These are phyloP conservation scores for Lactifluus subvellereus DNA, from an alignment of 768 basidiomycete genomes.

Conservation along the genomic window DNA sequence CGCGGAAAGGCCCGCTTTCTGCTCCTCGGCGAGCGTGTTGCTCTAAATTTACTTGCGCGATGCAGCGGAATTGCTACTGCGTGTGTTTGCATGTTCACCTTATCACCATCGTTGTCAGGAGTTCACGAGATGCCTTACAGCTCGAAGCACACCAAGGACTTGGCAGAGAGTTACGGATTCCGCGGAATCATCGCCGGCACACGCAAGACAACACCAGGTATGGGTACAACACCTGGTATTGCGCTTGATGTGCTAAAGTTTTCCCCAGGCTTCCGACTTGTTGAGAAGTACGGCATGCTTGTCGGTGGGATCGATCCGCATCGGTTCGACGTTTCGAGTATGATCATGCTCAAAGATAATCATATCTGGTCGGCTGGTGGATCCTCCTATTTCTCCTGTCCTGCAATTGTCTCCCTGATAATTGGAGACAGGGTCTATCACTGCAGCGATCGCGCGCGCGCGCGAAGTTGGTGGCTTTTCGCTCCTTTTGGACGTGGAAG, in stretches of 20 bases:
- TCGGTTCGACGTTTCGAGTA: slow-evolving; percentile 92
- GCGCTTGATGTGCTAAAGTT: neutral
- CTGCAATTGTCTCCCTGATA: neutral
- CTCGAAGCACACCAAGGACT: slow-evolving; percentile 74
- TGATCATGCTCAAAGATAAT: slow-evolving; percentile 99
- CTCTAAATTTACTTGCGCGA: slow-evolving; percentile 86
- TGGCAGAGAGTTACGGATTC: slow-evolving; percentile 74
- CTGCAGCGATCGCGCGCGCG: slow-evolving; percentile 78
- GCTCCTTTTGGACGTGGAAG: slow-evolving; percentile 89
- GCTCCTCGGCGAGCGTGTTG: slow-evolving; percentile 88
- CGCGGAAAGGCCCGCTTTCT: slow-evolving; percentile 82
- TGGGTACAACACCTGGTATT: neutral
- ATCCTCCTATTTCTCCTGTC: slow-evolving; percentile 16
- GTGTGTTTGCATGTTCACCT: slow-evolving; percentile 40
- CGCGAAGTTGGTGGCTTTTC: slow-evolving; percentile 89
- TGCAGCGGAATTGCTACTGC: slow-evolving; percentile 97
- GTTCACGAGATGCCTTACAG: slow-evolving; percentile 36
- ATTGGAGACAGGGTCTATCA: slow-evolving; percentile 70
- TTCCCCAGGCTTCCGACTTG: slow-evolving; percentile 80
- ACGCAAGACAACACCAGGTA: slow-evolving; percentile 92
- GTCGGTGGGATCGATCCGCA: slow-evolving; percentile 96
- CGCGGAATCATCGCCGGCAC: slow-evolving; percentile 90
- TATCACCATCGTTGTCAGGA: neutral
- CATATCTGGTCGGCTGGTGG: slow-evolving; percentile 95
- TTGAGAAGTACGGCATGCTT: slow-evolving; percentile 98